phyloP scores from a whole-genome alignment of 805 yeast genomes.

The Saturnispora quitensis region DNA sequence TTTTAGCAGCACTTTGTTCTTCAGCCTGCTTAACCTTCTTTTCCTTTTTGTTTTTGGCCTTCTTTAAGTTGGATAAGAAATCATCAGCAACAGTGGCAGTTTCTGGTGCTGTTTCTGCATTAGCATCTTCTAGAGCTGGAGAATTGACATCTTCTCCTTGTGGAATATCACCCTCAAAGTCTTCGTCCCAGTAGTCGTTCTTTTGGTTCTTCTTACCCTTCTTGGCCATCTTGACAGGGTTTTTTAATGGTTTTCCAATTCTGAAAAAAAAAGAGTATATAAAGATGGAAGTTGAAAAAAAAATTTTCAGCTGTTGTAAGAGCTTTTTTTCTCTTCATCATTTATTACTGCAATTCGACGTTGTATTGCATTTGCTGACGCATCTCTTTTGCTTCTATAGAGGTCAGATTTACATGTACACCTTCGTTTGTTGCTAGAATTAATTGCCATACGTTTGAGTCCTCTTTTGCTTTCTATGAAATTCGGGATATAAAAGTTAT shows the following conservation, averaged over 20 bases:
- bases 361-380: background rate
- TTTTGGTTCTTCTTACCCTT: constrained; percentile 57
- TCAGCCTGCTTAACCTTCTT: constrained; percentile 57
- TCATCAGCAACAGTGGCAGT: constrained; percentile 33
- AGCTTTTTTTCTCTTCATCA: background rate
- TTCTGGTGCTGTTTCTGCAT: constrained; percentile 19
- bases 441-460: constrained; percentile 6
- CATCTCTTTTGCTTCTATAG: background rate
- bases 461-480: constrained; percentile 1
- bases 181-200: constrained; percentile 78
- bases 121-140: constrained; percentile 21
- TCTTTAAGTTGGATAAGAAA: constrained; percentile 75
- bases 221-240: constrained; percentile 12
- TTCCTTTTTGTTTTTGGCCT: constrained; percentile 69
- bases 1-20: constrained; percentile 31
- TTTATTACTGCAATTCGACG: background rate
- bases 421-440: background rate
- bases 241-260: background rate
- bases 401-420: background rate
- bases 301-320: background rate
- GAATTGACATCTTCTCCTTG: constrained; percentile 46
- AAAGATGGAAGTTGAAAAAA: background rate
- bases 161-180: constrained; percentile 42
- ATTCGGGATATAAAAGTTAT: constrained; percentile 5
- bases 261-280: background rate